Conservation (phyloP, 1,139 yeast genomes). For the Blastobotrys aristatus region DNA sequence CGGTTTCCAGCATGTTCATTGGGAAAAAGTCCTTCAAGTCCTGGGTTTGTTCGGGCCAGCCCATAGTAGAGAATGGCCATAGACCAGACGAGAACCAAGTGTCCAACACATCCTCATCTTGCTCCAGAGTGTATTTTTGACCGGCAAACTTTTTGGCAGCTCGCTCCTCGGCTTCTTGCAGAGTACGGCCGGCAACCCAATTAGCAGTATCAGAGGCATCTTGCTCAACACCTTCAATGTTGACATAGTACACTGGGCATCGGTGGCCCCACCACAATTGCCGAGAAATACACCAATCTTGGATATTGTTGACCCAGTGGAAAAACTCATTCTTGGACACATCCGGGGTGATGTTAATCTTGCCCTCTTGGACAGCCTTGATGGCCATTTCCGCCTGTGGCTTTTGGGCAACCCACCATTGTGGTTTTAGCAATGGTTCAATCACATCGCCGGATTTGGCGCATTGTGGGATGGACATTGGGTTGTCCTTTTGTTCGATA, state of each 20-base stretch:
- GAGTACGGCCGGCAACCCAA: constrained; percentile 88
- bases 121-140: constrained; percentile 68
- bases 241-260: constrained; percentile 91
- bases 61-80: constrained; percentile 96
- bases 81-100: constrained; percentile 98
- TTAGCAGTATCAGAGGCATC: constrained; percentile 61
- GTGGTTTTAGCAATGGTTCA: constrained; percentile 95
- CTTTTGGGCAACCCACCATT: constrained; percentile 97
- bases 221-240: constrained; percentile 61
- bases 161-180: constrained; percentile 78
- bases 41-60: constrained; percentile 80
- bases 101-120: constrained; percentile 97
- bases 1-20: constrained; percentile 91
- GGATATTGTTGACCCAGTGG: constrained; percentile 94
- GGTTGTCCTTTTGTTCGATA: constrained; percentile 85
- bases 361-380: constrained; percentile 77
- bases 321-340: constrained; percentile 88
- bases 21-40: constrained; percentile 83
- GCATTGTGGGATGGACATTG: constrained; percentile 91
- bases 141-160: constrained; percentile 72
- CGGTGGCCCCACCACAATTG: constrained; percentile 99
- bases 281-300: constrained; percentile 99
- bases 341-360: constrained; percentile 77
- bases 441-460: constrained; percentile 95
- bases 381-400: constrained; percentile 89